These are phyloP conservation scores for Carallia pectinifolia DNA, from an alignment of 345 rosid genomes.

Conservation along the genomic window DNA sequence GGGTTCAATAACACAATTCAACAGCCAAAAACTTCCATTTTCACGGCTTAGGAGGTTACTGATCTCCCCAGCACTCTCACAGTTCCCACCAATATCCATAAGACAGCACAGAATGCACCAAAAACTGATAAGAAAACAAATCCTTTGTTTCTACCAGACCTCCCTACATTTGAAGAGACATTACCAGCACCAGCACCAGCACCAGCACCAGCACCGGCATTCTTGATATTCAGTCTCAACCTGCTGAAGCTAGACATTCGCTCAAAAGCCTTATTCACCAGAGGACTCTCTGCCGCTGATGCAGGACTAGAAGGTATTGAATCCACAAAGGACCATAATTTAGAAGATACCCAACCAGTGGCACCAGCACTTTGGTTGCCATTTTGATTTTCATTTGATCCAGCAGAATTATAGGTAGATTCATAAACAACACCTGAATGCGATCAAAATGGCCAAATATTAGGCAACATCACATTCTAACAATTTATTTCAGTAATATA, in stretches of 20 bases:
- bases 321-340: constrained; percentile 73
- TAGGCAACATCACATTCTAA: constrained; percentile 15
- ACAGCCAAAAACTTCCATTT: not conserved
- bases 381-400: constrained; percentile 30
- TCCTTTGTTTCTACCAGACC: constrained; percentile 34
- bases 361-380: constrained; percentile 28
- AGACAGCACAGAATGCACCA: constrained; percentile 60
- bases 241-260: constrained; percentile 71
- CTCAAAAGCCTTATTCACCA: constrained; percentile 60
- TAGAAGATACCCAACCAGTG: constrained; percentile 54
- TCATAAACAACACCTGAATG: constrained; percentile 44
- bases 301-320: constrained; percentile 86
- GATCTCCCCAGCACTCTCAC: constrained; percentile 26
- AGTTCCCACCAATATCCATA: constrained; percentile 60
- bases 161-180: constrained; percentile 30
- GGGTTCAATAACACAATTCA: constrained; percentile 1
- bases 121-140: constrained; percentile 49
- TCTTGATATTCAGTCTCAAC: constrained; percentile 39
- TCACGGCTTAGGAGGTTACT: not conserved
- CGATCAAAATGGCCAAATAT: constrained; percentile 17
- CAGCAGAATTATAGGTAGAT: constrained; percentile 11
- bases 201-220: constrained; percentile 3
- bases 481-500: not conserved
- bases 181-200: constrained; percentile 22
- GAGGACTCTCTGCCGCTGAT: constrained; percentile 69